Evolutionary conservation across 495 filamentous ascomycete species (phyloP).

Genomic region (Neurospora cerealis): DNA sequence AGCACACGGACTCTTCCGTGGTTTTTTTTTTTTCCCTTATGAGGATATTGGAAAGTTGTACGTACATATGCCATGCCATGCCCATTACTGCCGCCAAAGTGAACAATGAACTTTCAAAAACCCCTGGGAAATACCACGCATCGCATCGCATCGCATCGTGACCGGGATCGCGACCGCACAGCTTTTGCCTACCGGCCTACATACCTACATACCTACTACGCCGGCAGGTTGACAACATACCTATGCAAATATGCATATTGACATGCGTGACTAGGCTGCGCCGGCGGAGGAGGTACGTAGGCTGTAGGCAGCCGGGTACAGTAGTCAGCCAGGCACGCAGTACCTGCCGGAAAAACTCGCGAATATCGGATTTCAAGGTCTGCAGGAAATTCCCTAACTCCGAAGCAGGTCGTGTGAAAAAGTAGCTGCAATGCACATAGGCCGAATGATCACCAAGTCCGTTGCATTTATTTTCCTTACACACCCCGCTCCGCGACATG

Average conservation of each 20-base stretch:
- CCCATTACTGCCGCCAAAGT: no score
- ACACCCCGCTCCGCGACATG: not conserved
- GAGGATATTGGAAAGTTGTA: no score
- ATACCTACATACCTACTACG: not conserved
- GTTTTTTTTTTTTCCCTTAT: no score
- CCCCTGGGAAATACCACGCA: not conserved
- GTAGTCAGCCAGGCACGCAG: not conserved
- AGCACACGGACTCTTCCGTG: no score
- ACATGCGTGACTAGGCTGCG: not conserved
- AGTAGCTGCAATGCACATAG: not conserved
- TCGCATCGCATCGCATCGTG: not conserved
- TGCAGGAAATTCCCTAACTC: not conserved
- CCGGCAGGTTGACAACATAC: not conserved
- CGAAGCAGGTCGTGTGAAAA: not conserved
- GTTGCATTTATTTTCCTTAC: not conserved
- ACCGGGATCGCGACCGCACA: not conserved
- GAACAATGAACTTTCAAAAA: not conserved
- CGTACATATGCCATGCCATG: not conserved
- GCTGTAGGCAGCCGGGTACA: not conserved
- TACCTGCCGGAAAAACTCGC: not conserved
- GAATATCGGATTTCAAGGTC: not conserved
- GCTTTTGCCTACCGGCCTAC: not conserved
- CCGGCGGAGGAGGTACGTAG: not conserved
- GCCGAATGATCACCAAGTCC: not conserved
- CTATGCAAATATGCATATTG: not conserved